Percentiles rank a stretch among this genome's conserved stretches.
Conservation (phyloP, 2,329 filamentous ascomycete species). For the Fusarium albidum region DNA sequence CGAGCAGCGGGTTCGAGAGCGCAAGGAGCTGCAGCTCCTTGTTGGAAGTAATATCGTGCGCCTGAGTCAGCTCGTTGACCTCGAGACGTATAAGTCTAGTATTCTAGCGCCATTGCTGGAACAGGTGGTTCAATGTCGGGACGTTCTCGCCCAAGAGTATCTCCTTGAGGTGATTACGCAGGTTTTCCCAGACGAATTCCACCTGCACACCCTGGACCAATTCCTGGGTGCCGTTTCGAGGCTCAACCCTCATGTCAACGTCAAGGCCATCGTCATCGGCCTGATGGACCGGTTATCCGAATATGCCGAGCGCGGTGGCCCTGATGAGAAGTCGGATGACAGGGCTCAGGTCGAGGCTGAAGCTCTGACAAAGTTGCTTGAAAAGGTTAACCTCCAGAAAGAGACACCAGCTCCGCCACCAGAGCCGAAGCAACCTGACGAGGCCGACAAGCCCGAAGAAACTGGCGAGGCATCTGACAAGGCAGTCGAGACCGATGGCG, state of each 20-base stretch:
- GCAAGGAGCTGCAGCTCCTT: conserved; percentile 92
- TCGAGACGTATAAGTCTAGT: conserved; percentile 90
- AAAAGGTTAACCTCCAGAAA: conserved; percentile 77
- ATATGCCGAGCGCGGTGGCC: conserved; percentile 89
- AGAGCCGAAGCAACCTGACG: conserved; percentile 32
- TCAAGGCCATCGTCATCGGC: conserved; percentile 97
- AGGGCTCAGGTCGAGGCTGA: conserved; percentile 84
- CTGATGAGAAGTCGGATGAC: conserved; percentile 71
- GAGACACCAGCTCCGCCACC: conserved; percentile 45
- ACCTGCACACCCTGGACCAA: conserved; percentile 94
- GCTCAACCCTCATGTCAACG: conserved; percentile 94
- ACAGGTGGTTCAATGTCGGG: conserved; percentile 96
- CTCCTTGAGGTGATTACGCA: conserved; percentile 98
- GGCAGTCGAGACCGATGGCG: conserved; percentile 43
- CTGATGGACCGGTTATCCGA: conserved; percentile 96
- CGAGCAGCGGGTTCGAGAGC: conserved; percentile 91
- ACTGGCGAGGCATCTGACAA: conserved; percentile 43
- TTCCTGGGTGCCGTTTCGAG: conserved; percentile 92
- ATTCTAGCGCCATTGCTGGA: conserved; percentile 91
- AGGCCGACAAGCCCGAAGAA: conserved; percentile 39
- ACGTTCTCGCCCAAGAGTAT: conserved; percentile 97
- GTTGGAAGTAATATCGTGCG: conserved; percentile 97
- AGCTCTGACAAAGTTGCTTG: conserved; percentile 78
- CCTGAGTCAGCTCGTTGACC: conserved; percentile 92
- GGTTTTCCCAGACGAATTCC: conserved; percentile 98